Conservation (phyloP, 345 rosid genomes). For the Schrenkiella parvula region DNA sequence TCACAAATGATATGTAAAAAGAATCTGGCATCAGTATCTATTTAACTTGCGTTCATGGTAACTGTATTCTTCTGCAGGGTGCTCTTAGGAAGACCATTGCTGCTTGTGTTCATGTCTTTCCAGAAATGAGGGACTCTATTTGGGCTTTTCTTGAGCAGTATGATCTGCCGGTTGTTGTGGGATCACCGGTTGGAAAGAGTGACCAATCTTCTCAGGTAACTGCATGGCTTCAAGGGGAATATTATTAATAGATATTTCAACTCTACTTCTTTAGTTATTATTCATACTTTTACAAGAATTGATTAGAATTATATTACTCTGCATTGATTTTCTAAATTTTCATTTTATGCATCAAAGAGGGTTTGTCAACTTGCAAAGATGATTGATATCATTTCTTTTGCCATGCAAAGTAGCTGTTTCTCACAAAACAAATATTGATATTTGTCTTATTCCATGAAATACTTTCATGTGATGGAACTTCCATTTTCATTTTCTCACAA, state of each 20-base stretch:
- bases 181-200: slow-evolving; percentile 45
- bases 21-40: slow-evolving; percentile 12
- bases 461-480: too few species aligned
- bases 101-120: slow-evolving; percentile 70
- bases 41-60: slow-evolving; percentile 6
- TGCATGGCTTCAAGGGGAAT: slow-evolving; percentile 6
- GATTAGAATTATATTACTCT: neutral
- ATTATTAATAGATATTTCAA: neutral
- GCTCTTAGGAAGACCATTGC: slow-evolving; percentile 82
- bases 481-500: slow-evolving; percentile 1
- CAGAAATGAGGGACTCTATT: slow-evolving; percentile 61
- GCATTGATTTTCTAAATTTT: neutral
- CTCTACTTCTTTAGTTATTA: neutral
- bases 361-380: neutral
- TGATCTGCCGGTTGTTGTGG: slow-evolving; percentile 91
- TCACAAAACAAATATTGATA: neutral
- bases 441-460: neutral
- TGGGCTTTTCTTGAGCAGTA: slow-evolving; percentile 93
- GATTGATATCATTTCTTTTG: neutral
- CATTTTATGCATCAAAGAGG: neutral
- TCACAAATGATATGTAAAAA: slow-evolving; percentile 2
- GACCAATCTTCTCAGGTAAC: slow-evolving; percentile 66
- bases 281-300: neutral
- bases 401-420: neutral
- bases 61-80: slow-evolving; percentile 52